Conservation (phyloP, 768 basidiomycete species). For the Mycena maculata region DNA sequence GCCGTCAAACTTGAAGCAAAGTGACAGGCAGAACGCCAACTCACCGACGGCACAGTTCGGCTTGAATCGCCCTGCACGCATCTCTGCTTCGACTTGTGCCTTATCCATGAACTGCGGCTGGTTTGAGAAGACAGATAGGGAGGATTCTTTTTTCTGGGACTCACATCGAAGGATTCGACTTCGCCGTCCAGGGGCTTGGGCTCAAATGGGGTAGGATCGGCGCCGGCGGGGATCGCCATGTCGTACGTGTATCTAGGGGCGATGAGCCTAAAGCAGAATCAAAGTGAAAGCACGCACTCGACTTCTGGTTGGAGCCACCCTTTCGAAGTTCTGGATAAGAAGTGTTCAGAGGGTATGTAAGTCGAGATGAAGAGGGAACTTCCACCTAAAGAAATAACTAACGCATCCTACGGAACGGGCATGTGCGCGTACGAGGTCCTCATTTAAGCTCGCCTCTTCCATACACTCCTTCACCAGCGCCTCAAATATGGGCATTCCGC, state of each 20-base stretch:
- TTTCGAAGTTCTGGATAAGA: slow-evolving; percentile 57
- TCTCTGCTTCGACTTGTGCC: slow-evolving; percentile 67
- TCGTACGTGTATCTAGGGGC: slow-evolving; percentile 83
- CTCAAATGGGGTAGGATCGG: slow-evolving; percentile 60
- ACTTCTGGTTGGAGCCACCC: slow-evolving; percentile 93
- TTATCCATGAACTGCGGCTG: slow-evolving; percentile 70
- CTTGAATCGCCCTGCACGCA: slow-evolving; percentile 86
- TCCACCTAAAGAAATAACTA: slow-evolving; percentile 84
- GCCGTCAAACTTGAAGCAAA: too few species aligned
- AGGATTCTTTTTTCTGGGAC: slow-evolving; percentile 33
- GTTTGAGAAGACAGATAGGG: neutral
- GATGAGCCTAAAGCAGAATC: neutral
- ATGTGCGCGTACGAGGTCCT: slow-evolving; percentile 68
- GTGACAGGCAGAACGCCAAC: slow-evolving; percentile 44
- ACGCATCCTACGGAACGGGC: slow-evolving; percentile 74
- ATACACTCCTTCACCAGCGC: slow-evolving; percentile 89
- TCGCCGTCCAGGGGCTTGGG: slow-evolving; percentile 91
- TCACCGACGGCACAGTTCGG: slow-evolving; percentile 89
- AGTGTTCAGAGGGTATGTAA: neutral
- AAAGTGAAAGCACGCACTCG: slow-evolving; percentile 60
- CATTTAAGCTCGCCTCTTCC: slow-evolving; percentile 90
- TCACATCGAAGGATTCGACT: slow-evolving; percentile 91
- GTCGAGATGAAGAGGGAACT: neutral
- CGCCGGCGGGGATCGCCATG: slow-evolving; percentile 69
- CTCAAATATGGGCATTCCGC: slow-evolving; percentile 78